Evolutionary conservation across 2,329 filamentous ascomycete genomes (phyloP).

Genomic region (Cadophora malorum): DNA sequence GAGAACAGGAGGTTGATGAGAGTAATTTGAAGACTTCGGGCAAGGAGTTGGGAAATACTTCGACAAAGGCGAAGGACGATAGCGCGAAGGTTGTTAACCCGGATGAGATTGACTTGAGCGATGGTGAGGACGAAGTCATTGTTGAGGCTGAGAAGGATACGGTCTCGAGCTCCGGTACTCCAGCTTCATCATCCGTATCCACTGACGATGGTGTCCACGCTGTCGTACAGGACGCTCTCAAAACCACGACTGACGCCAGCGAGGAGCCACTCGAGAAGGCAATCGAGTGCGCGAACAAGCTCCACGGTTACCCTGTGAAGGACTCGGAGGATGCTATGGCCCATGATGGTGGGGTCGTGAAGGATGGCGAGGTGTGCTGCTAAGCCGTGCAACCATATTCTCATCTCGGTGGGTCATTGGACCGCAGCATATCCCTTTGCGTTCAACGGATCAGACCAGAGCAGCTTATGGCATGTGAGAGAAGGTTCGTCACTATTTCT

Average conservation of each 20-base stretch:
- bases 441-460: neutral
- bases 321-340: neutral
- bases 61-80: neutral
- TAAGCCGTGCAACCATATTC: neutral
- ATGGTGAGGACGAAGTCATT: neutral
- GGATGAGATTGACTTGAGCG: neutral
- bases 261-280: neutral
- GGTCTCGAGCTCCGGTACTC: neutral
- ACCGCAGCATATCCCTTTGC: neutral
- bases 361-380: neutral
- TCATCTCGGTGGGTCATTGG: too few species aligned
- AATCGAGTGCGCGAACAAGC: neutral
- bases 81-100: neutral
- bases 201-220: neutral
- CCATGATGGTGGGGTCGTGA: too few species aligned
- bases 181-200: neutral
- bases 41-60: neutral
- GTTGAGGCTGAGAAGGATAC: neutral
- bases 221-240: neutral
- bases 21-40: neutral
- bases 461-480: neutral
- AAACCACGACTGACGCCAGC: neutral
- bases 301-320: neutral
- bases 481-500: too few species aligned
- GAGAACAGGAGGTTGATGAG: neutral